phyloP scores from a whole-genome alignment of 1,139 yeast genomes.

The Suhomyces anneliseae region DNA sequence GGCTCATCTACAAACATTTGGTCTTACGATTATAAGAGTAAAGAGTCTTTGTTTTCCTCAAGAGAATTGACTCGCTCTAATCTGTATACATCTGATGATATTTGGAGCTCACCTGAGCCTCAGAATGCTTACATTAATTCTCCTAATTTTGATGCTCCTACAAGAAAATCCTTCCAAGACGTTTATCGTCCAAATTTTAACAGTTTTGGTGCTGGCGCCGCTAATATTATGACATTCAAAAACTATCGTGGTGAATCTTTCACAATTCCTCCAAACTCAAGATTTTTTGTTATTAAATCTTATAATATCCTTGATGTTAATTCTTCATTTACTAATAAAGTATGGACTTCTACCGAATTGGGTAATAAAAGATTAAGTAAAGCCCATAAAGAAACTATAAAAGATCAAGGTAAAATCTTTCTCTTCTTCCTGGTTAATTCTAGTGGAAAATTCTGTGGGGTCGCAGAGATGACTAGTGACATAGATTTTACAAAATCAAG shows the following conservation, averaged over 20 bases:
- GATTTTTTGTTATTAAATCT: conserved; percentile 59
- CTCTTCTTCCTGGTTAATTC: conserved; percentile 60
- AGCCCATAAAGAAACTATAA: conserved; percentile 26
- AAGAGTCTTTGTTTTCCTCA: neutral
- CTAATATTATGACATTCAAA: conserved; percentile 15
- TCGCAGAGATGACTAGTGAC: conserved; percentile 53
- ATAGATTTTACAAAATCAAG: conserved; percentile 38
- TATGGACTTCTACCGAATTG: conserved; percentile 61
- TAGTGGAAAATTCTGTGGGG: conserved; percentile 61
- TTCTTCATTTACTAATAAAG: conserved; percentile 47
- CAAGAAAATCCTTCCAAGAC: neutral
- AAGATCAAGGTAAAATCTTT: conserved; percentile 34
- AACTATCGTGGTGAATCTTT: conserved; percentile 23
- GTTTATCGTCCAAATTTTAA: no score
- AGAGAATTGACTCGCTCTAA: neutral
- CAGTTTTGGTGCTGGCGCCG: neutral
- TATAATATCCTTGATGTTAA: conserved; percentile 48
- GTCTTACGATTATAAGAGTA: neutral
- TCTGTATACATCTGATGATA: neutral
- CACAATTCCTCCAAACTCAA: conserved; percentile 24
- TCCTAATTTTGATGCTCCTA: neutral
- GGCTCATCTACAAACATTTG: neutral
- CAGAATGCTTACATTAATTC: neutral
- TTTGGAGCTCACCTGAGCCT: neutral
- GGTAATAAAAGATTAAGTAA: conserved; percentile 54